Evolutionary conservation across 495 filamentous ascomycete species (phyloP).

Genomic region (Penicillium dipodomyicola): DNA sequence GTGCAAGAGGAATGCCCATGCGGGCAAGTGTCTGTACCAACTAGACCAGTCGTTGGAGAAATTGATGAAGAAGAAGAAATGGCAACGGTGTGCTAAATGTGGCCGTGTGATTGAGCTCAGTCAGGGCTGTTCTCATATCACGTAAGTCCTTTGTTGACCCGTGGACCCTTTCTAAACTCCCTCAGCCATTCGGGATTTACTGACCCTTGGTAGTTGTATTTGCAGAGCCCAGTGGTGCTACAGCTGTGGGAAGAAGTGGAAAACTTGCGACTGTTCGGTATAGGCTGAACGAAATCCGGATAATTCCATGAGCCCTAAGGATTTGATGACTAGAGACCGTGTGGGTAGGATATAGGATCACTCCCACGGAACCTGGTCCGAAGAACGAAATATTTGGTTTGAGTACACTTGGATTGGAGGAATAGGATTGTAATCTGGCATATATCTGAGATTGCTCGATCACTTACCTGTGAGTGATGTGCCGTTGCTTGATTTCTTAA

Average conservation of each 20-base stretch:
- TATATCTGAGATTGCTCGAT: background rate
- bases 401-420: background rate
- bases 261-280: background rate
- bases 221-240: conserved; percentile 5
- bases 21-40: conserved; percentile 7
- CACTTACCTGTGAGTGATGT: too few relatives aligned
- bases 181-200: background rate
- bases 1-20: background rate
- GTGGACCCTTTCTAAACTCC: background rate
- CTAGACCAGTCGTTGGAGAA: background rate
- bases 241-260: background rate
- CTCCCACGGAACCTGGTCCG: background rate
- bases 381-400: background rate
- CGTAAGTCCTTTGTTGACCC: background rate
- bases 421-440: background rate
- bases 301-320: background rate
- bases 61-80: conserved; percentile 13
- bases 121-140: background rate
- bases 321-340: background rate
- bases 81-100: conserved; percentile 25
- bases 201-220: conserved; percentile 1
- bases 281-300: background rate
- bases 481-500: background rate
- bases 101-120: background rate
- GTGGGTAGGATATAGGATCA: background rate